Percentiles rank a stretch among this genome's conserved stretches.
phyloP scores from a whole-genome alignment of 371 early-diverging fungal species.

The Cokeromyces recurvatus region DNA sequence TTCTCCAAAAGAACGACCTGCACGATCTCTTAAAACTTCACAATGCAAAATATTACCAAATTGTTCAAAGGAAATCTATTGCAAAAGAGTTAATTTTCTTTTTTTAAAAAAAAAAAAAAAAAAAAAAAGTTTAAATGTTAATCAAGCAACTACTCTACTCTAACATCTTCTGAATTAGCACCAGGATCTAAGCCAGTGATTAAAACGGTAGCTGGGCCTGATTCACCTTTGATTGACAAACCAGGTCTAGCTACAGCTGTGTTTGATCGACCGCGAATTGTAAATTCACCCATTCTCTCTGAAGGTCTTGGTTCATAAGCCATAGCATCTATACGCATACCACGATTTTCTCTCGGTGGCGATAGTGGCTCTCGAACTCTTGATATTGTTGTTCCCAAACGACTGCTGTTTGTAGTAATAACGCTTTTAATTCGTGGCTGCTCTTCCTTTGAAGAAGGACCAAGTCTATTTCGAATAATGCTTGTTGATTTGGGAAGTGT shows the following conservation, averaged over 20 bases:
- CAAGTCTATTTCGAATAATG: too few relatives aligned
- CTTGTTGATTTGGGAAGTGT: not conserved
- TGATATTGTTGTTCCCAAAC: too few relatives aligned
- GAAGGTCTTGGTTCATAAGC: too few relatives aligned
- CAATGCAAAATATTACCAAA: slow-evolving; percentile 38
- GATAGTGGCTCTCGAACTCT: not conserved
- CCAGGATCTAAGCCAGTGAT: slow-evolving; percentile 54
- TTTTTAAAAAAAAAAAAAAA: not conserved
- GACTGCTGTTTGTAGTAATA: too few relatives aligned
- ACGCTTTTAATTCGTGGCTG: too few relatives aligned
- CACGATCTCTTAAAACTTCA: slow-evolving; percentile 34
- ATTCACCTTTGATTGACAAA: slow-evolving; percentile 45
- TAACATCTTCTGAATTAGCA: slow-evolving; percentile 55
- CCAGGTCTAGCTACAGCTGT: slow-evolving; percentile 4
- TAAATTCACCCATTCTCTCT: not conserved
- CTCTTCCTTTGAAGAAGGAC: too few relatives aligned
- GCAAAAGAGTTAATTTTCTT: not conserved
- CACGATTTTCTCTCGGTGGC: too few relatives aligned
- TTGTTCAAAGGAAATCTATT: slow-evolving; percentile 26
- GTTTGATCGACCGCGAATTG: slow-evolving; percentile 25
- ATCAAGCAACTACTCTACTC: slow-evolving; percentile 27
- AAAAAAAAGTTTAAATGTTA: too few relatives aligned
- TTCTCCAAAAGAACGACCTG: slow-evolving; percentile 41
- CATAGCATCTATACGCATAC: not conserved
- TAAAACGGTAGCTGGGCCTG: slow-evolving; percentile 48